A percentile compares a stretch with the other conserved stretches of the same genome.
phyloP scores from a whole-genome alignment of 148 eudicot species.

The Heliosperma pusillum region DNA sequence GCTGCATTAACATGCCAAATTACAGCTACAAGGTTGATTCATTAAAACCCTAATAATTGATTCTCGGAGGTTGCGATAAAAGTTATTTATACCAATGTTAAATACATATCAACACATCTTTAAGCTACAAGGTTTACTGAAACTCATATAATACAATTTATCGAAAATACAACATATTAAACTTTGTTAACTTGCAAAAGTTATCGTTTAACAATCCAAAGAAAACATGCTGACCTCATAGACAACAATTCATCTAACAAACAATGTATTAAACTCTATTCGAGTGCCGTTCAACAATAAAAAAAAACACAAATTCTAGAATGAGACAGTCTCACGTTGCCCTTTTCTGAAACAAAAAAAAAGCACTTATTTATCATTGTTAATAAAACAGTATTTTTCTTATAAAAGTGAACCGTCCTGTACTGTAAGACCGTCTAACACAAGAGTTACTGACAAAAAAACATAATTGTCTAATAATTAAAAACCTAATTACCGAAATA shows the following conservation, averaged over 20 bases:
- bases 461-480: no score
- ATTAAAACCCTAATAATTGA: neutral
- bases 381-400: no score
- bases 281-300: no score
- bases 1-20: neutral
- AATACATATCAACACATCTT: neutral
- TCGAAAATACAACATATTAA: neutral
- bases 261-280: neutral
- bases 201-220: neutral
- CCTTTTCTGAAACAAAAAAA: no score
- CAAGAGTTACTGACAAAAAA: no score
- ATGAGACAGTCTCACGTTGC: no score
- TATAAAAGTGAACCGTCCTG: no score
- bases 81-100: neutral
- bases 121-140: neutral
- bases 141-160: neutral
- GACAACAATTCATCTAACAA: neutral
- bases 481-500: neutral
- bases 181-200: neutral
- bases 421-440: no score
- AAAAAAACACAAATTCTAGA: no score
- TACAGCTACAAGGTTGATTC: neutral
- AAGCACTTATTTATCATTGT: no score
- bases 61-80: neutral
- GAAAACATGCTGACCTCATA: neutral